A percentile compares a stretch with the other conserved stretches of the same genome.
Evolutionary conservation across 1,284 basidiomycete genomes (phyloP).

Genomic region (Trametes pubescens): DNA sequence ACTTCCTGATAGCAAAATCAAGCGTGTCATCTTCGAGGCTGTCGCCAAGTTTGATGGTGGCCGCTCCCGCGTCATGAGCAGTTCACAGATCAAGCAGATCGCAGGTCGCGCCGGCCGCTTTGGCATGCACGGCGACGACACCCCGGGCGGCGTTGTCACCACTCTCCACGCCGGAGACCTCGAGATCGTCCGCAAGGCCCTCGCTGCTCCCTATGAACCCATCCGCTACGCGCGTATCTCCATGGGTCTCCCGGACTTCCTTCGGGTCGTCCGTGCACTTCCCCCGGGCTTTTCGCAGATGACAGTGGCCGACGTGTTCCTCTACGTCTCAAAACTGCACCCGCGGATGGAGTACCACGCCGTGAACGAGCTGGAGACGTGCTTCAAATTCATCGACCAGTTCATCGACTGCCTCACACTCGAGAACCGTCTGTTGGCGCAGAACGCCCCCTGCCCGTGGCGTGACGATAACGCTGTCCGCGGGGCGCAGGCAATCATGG

Average conservation of each 20-base stretch:
- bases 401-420: constrained; percentile 38
- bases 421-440: constrained; percentile 37
- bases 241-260: constrained; percentile 38
- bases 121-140: constrained; percentile 67
- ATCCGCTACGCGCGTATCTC: constrained; percentile 47
- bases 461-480: constrained; percentile 36
- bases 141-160: constrained; percentile 73
- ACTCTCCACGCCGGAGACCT: constrained; percentile 78
- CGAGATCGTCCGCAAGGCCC: constrained; percentile 59
- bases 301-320: constrained; percentile 36
- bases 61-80: constrained; percentile 61
- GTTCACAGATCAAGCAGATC: constrained; percentile 94
- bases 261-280: constrained; percentile 45
- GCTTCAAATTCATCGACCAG: constrained; percentile 38
- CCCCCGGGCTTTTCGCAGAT: constrained; percentile 42
- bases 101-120: constrained; percentile 95
- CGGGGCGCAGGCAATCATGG: constrained; percentile 35
- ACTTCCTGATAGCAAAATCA: constrained; percentile 77
- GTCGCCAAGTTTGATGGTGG: constrained; percentile 81
- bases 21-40: constrained; percentile 86
- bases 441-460: constrained; percentile 39
- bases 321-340: constrained; percentile 41
- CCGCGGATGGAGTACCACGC: constrained; percentile 37
- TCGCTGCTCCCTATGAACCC: constrained; percentile 48
- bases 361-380: constrained; percentile 17